phyloP scores from a whole-genome alignment of 257 asterid genomes.

The Plantago ovata region DNA sequence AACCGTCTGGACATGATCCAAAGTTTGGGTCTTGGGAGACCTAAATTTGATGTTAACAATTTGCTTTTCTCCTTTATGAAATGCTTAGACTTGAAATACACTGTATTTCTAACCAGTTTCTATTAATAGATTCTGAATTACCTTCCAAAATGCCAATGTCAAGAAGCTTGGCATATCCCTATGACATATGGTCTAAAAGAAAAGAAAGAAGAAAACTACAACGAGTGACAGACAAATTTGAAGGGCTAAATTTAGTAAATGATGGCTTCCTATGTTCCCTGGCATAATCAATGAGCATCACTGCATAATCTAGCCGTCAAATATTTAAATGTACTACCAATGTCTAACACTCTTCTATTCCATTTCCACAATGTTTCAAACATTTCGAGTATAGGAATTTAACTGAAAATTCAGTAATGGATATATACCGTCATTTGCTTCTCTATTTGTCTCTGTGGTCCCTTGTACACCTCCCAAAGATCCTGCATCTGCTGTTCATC shows the following conservation, averaged over 20 bases:
- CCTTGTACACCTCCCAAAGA: slow-evolving; percentile 57
- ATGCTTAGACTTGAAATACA: too few relatives aligned
- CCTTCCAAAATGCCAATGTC: slow-evolving; percentile 1
- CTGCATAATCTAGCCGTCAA: slow-evolving; percentile 3
- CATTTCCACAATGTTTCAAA: neutral
- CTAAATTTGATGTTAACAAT: too few relatives aligned
- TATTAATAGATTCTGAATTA: too few relatives aligned
- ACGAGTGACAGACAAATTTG: slow-evolving; percentile 6
- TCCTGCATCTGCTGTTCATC: slow-evolving; percentile 52
- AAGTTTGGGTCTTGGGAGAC: too few relatives aligned
- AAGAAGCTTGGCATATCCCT: slow-evolving; percentile 12
- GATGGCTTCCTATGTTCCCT: slow-evolving; percentile 13
- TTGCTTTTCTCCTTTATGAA: too few relatives aligned
- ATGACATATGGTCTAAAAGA: too few relatives aligned
- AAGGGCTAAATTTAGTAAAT: slow-evolving; percentile 14
- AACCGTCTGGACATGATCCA: too few relatives aligned
- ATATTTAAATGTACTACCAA: too few relatives aligned
- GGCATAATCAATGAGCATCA: slow-evolving; percentile 17
- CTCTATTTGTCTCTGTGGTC: slow-evolving; percentile 80
- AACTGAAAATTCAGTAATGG: slow-evolving; percentile 1
- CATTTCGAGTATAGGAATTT: neutral
- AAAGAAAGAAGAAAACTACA: too few relatives aligned
- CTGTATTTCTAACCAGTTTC: too few relatives aligned
- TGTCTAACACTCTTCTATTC: too few relatives aligned
- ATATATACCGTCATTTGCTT: slow-evolving; percentile 67